A percentile compares a stretch with the other conserved stretches of the same genome.
Evolutionary conservation across 371 early-diverging fungal genomes (phyloP).

Genomic region (Batkoa obscura): DNA sequence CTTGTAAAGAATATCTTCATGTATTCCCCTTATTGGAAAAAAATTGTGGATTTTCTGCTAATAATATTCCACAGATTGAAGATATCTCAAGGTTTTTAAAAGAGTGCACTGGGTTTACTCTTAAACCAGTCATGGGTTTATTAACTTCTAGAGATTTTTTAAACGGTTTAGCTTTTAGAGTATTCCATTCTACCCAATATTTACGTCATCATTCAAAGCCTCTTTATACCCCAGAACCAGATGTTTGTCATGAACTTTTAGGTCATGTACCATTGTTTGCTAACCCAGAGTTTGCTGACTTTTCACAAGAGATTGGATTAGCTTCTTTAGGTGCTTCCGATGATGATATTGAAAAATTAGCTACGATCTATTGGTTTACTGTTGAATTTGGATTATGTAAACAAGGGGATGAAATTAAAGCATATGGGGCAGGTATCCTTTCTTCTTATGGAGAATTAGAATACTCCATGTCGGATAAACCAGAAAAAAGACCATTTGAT

Average conservation of each 20-base stretch:
- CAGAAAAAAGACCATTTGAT: constrained; percentile 65
- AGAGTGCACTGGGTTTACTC: constrained; percentile 89
- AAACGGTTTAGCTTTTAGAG: constrained; percentile 93
- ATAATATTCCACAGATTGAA: constrained; percentile 81
- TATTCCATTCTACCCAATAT: constrained; percentile 94
- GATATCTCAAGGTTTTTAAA: constrained; percentile 83
- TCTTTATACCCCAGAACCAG: constrained; percentile 84
- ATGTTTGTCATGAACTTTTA: constrained; percentile 7
- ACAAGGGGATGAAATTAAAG: constrained; percentile 59
- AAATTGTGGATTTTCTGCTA: constrained; percentile 76
- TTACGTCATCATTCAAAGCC: constrained; percentile 85
- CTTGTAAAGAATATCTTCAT: constrained; percentile 81
- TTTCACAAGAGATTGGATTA: constrained; percentile 85
- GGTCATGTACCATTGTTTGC: constrained; percentile 58
- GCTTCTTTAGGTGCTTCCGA: constrained; percentile 87
- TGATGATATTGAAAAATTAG: constrained; percentile 72
- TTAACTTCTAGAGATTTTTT: constrained; percentile 85
- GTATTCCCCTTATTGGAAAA: constrained; percentile 76
- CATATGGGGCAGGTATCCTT: constrained; percentile 88
- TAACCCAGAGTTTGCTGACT: constrained; percentile 90
- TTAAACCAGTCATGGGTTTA: constrained; percentile 91
- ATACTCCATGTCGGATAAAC: constrained; percentile 63
- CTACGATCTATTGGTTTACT: constrained; percentile 88
- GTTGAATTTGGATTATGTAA: constrained; percentile 89
- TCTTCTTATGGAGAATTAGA: constrained; percentile 92